Conservation (phyloP, 2,329 filamentous ascomycete species). For the Chaetomium globosum region DNA sequence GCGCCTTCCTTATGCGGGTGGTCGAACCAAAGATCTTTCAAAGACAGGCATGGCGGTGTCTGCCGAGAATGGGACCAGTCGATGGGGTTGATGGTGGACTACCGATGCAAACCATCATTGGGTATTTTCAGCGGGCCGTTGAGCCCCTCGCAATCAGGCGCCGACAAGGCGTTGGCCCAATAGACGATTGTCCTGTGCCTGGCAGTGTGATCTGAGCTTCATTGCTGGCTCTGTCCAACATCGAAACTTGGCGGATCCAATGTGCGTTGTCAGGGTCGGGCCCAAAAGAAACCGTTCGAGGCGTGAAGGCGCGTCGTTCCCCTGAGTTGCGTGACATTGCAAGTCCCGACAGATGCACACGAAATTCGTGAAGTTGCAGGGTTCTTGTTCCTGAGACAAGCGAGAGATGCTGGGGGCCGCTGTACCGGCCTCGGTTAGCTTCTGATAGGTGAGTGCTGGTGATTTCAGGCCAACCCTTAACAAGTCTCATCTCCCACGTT, state of each 20-base stretch:
- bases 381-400: neutral
- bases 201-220: constrained; percentile 14
- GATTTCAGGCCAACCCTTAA: neutral
- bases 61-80: neutral
- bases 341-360: constrained; percentile 3
- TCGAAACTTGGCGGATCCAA: constrained; percentile 18
- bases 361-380: constrained; percentile 1
- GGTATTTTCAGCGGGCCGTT: constrained; percentile 1
- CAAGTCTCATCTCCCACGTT: neutral
- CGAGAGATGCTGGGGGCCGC: neutral
- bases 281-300: constrained; percentile 2
- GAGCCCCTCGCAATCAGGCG: constrained; percentile 22
- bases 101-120: constrained; percentile 15
- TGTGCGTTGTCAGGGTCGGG: neutral
- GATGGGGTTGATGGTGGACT: neutral
- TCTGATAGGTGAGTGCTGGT: neutral
- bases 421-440: neutral
- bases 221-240: constrained; percentile 3
- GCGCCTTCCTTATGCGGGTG: constrained; percentile 13
- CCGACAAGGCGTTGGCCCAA: constrained; percentile 19
- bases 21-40: constrained; percentile 9
- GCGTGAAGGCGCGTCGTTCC: neutral
- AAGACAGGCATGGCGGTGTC: neutral
- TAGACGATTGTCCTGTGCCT: constrained; percentile 6
- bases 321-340: neutral